Evolutionary conservation across 2,329 filamentous ascomycete genomes (phyloP), one percentile per base, ranked within the genome.

Genomic region (Aspergillus candidus): DNA sequence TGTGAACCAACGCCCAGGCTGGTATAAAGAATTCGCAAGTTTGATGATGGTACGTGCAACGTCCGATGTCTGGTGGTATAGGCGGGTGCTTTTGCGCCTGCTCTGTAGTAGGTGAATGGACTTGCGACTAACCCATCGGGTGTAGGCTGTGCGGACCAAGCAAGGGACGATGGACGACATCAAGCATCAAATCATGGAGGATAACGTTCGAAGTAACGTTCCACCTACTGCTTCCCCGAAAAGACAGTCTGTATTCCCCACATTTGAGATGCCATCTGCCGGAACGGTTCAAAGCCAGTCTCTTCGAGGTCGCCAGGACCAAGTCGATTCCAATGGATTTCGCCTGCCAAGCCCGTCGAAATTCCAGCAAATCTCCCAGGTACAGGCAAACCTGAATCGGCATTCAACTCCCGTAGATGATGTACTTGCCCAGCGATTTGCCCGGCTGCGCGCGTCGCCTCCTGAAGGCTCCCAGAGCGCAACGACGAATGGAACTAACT

Each of bases 1-100:
- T 46, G 78, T 80, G 54, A 68, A 67, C 32, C 78, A 82, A 50
- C 71, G 70, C 41, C 67, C 66, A 38, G 67, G 65, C 51, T 73
- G 69, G 65, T 67, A 73, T 53, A 68, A 70, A 46, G 70, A 74
- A 48, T 77, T 79, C 53, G 70, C 67, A 35, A 58, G 68, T 35
- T 59, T 76, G 72, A 79, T 51, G 79, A 59, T 60, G 61, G 63
- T 63, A 58, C 40, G 53, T 35, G 32, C 1, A 14, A 14, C 37
- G 6, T 33, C 14, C 12, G 14, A 36, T 18, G 42, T 5, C 17
- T 17, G 13, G n/a, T 12, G 8, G 12, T 7, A 11, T 36, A 14
- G 5, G 8, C 34, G 12, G n/a, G 22, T 12, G 11, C n/a, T 34
- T 12, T 14, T n/a, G 8, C 37, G 14, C 11, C 4, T 12, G 3